Evolutionary conservation across 352 stramenopile species (phyloP), one percentile per base, ranked within the genome.

Genomic region (Phytophthora fragariae): DNA sequence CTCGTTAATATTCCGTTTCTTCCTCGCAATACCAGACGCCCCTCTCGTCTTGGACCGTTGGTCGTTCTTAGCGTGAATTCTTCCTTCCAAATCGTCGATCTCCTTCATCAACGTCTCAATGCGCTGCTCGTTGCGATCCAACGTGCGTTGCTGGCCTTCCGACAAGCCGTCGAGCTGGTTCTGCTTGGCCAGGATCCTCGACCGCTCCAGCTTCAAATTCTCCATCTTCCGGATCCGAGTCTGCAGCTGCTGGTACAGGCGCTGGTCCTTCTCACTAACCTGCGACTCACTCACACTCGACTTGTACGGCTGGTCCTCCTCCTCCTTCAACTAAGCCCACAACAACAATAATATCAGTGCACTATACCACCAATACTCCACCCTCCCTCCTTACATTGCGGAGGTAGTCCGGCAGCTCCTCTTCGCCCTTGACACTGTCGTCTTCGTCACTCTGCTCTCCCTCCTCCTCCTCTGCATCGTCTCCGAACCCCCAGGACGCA

Each of bases 151-250:
- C 64, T 96, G 89, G 33, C 88, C 88, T 9, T 92, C 85, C 0
- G 80, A 83, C 10, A 95, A 69, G 0, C 85, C 88, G 9, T 82
- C 72, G 12, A 91, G 66, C 21, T 89, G 69, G 50, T 91, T 75
- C 62, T 94, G 85, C 62, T 96, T 96, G 56, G 86, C 86, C 21
- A 87, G 57, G 54, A 96, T 96, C 9, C 87, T 75, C 57, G 68
- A 62, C n/a, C 61, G 83, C 65, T 96, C 90, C 19, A 80, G 60
- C 59, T 92, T 82, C 2, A 96, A 64, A 52, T 97, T 93, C 49
- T 93, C 82, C 79, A 97, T 88, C 71, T 97, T 98, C 7, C 70
- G 64, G n/a, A 96, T 90, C 17, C 89, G 88, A 12, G 75, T 79
- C 68, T 96, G 85, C 12, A 97, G 66, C 62, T 93, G 88, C 62